phyloP scores from a whole-genome alignment of 768 basidiomycete genomes.

The Multifurca ochricompacta region DNA sequence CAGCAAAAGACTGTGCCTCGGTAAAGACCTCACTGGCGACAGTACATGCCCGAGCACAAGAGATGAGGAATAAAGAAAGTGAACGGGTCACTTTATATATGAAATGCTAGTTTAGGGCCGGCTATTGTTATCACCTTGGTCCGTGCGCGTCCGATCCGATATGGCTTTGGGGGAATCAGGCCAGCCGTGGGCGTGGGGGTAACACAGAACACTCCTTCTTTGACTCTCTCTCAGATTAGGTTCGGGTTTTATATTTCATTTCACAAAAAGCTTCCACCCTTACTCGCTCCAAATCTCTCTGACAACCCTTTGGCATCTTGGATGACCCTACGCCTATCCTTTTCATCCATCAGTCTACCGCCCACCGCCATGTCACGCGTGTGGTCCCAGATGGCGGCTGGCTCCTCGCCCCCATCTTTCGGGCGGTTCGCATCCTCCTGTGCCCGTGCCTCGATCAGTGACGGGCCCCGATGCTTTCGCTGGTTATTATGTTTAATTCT shows the following conservation, averaged over 20 bases:
- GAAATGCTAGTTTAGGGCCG: conserved; percentile 17
- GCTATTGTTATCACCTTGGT: background rate
- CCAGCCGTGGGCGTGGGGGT: no score
- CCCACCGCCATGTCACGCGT: conserved; percentile 81
- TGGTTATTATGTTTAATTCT: conserved; percentile 7
- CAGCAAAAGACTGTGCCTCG: conserved; percentile 94
- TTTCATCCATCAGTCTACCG: conserved; percentile 87
- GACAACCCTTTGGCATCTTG: conserved; percentile 74
- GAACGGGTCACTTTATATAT: conserved; percentile 28
- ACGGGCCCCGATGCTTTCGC: conserved; percentile 25
- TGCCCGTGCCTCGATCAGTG: conserved; percentile 35
- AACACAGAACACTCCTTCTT: no score
- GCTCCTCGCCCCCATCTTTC: conserved; percentile 42
- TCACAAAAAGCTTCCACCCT: conserved; percentile 56
- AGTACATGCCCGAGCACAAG: conserved; percentile 94
- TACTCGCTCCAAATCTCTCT: conserved; percentile 74
- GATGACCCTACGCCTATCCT: conserved; percentile 66
- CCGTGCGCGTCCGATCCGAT: conserved; percentile 11
- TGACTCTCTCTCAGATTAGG: background rate
- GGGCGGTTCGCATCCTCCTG: conserved; percentile 33
- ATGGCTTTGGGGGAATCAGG: no score
- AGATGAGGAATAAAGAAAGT: conserved; percentile 25
- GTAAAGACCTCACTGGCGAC: conserved; percentile 94
- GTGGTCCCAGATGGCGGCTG: conserved; percentile 84
- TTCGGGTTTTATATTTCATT: background rate